Base-by-base conservation (phyloP, 352 stramenopile genomes). In the Pythium utonaiense region DNA sequence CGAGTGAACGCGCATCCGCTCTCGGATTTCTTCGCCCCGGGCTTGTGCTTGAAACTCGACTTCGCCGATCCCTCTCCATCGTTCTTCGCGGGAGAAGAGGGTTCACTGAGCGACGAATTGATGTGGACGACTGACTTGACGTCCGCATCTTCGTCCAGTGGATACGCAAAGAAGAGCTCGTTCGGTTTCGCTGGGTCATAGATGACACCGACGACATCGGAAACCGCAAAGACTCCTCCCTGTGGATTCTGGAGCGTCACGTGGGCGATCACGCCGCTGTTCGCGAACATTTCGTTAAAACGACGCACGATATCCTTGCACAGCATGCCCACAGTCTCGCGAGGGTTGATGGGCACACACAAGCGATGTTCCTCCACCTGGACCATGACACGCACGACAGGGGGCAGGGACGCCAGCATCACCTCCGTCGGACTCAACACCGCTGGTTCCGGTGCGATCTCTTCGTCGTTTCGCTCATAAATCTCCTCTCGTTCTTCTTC, bases 261-360 rank as follows among this genome's bases (percentile, higher is more conserved):
- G 34, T 59, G 45, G 0, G 61, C 62, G 34, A 88, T 73, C 13
- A 51, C 57, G 3, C 59, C 70, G 10, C 50, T 53, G 28, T 63
- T 38, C 5, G 50, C 64, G 28, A 87, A 88, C 2, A 76, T 66
- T 49, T 89, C 80, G 51, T 89, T 88, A 53, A 75, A 89, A 19
- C 80, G 70, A 7, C 76, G 74, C 17, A 86, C 70, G 51, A 88
- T 74, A 60, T 88, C 76, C 44, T 59, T 55, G 10, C 76, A 86
- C 5, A 89, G 60, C 21, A 70, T 70, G 6, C 64, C 57, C 21
- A 88, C 66, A 3, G 63, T 73, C 53, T 77, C 75, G 14, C 67
- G 72, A 27, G 76, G 78, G 24, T 79, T 80, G 24, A 88, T 84
- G 3, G 78, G 78, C 27, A 88, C 65, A 13, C 74, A 78, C 14